Base-by-base conservation (phyloP, 1,139 yeast species). In the Hanseniaspora gamundiae region DNA sequence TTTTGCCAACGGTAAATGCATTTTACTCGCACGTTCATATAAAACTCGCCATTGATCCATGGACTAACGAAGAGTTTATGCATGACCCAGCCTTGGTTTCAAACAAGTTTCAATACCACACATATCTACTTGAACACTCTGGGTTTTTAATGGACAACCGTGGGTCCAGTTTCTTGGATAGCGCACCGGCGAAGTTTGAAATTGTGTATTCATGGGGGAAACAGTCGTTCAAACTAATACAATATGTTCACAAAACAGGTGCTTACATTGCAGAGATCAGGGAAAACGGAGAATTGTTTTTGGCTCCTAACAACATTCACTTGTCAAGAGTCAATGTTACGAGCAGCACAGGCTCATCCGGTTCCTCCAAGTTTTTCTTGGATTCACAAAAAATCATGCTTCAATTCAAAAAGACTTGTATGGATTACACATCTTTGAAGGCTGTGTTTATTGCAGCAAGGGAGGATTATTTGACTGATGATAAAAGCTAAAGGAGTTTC, bases 161-260 rank as follows among this genome's bases (percentile, higher is more conserved):
- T 48, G 85, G 93, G 0, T 78, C 94, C 2, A 62, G 47, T 65
- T 45, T 80, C 70, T 74, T 81, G 57, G 66, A 65, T 43, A 74
- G 69, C 35, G 67, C 71, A 40, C 73, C 74, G 44, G 47, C 49
- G 10, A 77, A 76, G 10, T 68, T 76, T 49, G 78, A 77, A 50
- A 74, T 85, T 26, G 61, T 71, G 14, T 88, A 87, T 60, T 84
- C 95, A 33, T 91, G 97, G 97, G 97, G 97, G 2, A 75, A 73
- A 47, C 94, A 95, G 1, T 68, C 70, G 21, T 88, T 84, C 65
- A 77, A 80, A 52, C 82, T 76, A 58, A 86, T 88, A 1, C 98
- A 93, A 61, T 93, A 82, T 56, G 80, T 93, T 45, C 98, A 93
- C 61, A 73, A 70, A 50, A 78, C 94, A 0, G 99, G 98, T 1